Evolutionary conservation across 305 asterid genomes (phyloP).

Genomic region (Rubia occidens): DNA sequence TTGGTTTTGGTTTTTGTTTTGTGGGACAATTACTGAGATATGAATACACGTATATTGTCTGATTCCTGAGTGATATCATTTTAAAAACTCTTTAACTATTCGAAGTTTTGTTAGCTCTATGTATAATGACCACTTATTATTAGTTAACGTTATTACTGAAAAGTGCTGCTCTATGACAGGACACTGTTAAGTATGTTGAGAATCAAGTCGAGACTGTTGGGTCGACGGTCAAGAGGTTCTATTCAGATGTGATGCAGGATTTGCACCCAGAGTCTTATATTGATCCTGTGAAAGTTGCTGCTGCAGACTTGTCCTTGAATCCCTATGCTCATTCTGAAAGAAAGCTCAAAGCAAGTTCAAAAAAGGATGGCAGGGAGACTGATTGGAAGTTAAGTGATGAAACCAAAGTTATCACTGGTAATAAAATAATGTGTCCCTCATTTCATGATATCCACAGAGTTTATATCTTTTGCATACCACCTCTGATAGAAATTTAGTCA

Average conservation of each 20-base stretch:
- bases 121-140: not conserved
- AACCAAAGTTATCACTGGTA: conserved; percentile 29
- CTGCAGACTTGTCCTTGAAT: conserved; percentile 41
- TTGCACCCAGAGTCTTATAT: conserved; percentile 37
- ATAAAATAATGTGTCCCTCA: conserved; percentile 13
- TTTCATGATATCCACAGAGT: conserved; percentile 11
- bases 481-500: conserved; percentile 16
- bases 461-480: conserved; percentile 8
- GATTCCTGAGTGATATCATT: not conserved
- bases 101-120: not conserved
- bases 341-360: conserved; percentile 31
- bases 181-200: conserved; percentile 65
- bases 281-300: conserved; percentile 44
- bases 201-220: conserved; percentile 76
- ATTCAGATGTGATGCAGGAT: conserved; percentile 68
- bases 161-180: conserved; percentile 33
- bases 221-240: conserved; percentile 60
- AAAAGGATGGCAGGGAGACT: conserved; percentile 23
- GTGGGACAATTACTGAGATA: not conserved
- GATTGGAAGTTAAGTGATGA: conserved; percentile 28
- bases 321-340: conserved; percentile 34
- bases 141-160: not conserved
- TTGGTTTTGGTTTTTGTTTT: not conserved
- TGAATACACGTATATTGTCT: not conserved
- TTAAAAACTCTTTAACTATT: not conserved